Evolutionary conservation across 305 asterid species (phyloP), one percentile per base, ranked within the genome.

Genomic region (Petunia hybrid): DNA sequence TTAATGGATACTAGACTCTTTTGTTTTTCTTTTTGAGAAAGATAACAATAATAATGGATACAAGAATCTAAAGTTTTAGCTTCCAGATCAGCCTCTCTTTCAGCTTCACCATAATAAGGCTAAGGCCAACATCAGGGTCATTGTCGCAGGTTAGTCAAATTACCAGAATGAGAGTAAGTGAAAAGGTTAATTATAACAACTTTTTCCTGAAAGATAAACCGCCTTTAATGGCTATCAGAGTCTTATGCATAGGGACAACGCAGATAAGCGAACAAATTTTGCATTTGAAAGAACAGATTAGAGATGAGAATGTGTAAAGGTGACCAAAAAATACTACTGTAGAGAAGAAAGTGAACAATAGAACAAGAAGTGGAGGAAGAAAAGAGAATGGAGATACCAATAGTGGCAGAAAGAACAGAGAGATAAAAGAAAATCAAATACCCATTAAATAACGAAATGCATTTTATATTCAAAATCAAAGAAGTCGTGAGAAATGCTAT

Each of bases 261-360:
- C 35, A 36, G 36, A 51, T 6, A 36, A 73, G 61, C 48, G 46
- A 73, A 51, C 36, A 36, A 14, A 51, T 73, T 73, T 73, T 62
- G 78, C 78, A 73, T 51, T 73, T 73, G 46, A 73, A 73, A 73
- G 63, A 16, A 73, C 35, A 6, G 8, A 62, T 73, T 51, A 13
- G 48, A 36, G 63, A 4, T 46, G 60, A 31, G 61, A 71, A 36
- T 42, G 6, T 51, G 35, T 35, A 45, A 73, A 73, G 78, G 12
- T 71, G 78, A 51, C 31, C 63, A 73, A 51, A 46, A 73, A 73
- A 48, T 56, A 48, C 6, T 48, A 31, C 36, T 12, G 13, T 48
- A 51, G 45, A 48, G 43, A 55, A 35, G 13, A 71, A 2, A 13
- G 63, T 41, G 43, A 43, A 16, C 40, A 42, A 4, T 62, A 51